Percentiles rank a stretch among this genome's conserved stretches.
Evolutionary conservation across 345 rosid species (phyloP).

Genomic region (Murraya koenigii): DNA sequence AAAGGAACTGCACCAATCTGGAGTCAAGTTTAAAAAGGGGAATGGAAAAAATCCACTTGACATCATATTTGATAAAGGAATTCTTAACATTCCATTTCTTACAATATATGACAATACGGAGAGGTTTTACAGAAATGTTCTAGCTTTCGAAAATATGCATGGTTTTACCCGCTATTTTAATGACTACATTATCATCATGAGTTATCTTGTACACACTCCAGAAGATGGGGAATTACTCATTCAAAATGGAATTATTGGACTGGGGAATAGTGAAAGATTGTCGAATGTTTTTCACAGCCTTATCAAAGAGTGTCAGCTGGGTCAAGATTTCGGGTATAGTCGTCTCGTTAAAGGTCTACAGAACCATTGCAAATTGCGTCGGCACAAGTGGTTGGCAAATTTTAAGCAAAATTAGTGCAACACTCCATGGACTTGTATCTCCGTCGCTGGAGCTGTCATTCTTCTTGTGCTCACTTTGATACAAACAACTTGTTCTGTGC

Average conservation of each 20-base stretch:
- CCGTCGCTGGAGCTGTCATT: conserved; percentile 19
- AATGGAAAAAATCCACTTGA: background rate
- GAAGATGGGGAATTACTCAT: conserved; percentile 18
- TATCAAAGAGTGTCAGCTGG: background rate
- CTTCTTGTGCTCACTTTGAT: conserved; percentile 21
- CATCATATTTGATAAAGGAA: background rate
- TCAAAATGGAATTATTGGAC: background rate
- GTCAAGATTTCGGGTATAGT: background rate
- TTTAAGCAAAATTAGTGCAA: conserved; percentile 21
- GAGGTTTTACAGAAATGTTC: background rate
- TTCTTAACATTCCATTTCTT: background rate
- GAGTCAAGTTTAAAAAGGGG: background rate
- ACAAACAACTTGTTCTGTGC: conserved; percentile 13
- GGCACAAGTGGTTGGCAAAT: conserved; percentile 15
- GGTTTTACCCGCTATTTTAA: background rate
- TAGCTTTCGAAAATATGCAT: background rate
- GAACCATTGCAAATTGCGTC: background rate
- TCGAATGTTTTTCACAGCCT: conserved; percentile 12
- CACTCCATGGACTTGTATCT: conserved; percentile 26
- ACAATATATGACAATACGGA: background rate
- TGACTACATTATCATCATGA: background rate
- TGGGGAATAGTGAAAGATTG: background rate
- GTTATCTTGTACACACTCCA: conserved; percentile 2
- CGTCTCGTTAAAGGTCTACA: background rate
- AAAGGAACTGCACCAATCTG: background rate